A percentile compares a stretch with the other conserved stretches of the same genome.
phyloP scores from a whole-genome alignment of 208 protist species.

The Trypanosoma scelopori region DNA sequence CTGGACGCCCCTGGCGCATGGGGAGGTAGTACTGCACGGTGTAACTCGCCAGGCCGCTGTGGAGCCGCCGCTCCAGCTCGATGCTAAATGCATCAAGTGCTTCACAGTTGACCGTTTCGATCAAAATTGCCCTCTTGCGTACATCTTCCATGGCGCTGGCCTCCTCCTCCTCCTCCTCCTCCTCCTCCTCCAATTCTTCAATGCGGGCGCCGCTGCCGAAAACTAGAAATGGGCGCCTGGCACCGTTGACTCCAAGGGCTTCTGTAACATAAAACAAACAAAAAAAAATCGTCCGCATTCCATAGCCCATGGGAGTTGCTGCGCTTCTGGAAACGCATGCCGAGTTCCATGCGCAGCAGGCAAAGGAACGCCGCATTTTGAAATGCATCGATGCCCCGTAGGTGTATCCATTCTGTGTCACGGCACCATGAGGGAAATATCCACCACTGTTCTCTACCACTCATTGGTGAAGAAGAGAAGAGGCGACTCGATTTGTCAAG shows the following conservation, averaged over 20 bases:
- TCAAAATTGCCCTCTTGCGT: not conserved
- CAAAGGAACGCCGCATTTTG: conserved; percentile 8
- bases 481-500: not conserved
- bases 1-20: conserved; percentile 3
- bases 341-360: conserved; percentile 20
- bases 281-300: too few species aligned
- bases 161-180: too few species aligned
- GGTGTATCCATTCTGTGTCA: not conserved
- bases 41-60: conserved; percentile 5
- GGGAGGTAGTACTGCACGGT: not conserved
- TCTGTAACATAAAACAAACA: too few species aligned
- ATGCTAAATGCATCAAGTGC: not conserved
- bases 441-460: conserved; percentile 9
- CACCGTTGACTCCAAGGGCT: conserved; percentile 13
- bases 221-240: conserved; percentile 7
- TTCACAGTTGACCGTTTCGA: not conserved
- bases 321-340: not conserved
- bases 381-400: not conserved
- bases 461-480: conserved; percentile 9
- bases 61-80: conserved; percentile 8
- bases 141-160: not conserved
- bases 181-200: conserved; percentile 1
- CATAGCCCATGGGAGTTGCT: not conserved
- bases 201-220: too few species aligned
- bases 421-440: conserved; percentile 10